Conservation (phyloP, 2,329 filamentous ascomycete species). For the Macroventuria anomochaeta region DNA sequence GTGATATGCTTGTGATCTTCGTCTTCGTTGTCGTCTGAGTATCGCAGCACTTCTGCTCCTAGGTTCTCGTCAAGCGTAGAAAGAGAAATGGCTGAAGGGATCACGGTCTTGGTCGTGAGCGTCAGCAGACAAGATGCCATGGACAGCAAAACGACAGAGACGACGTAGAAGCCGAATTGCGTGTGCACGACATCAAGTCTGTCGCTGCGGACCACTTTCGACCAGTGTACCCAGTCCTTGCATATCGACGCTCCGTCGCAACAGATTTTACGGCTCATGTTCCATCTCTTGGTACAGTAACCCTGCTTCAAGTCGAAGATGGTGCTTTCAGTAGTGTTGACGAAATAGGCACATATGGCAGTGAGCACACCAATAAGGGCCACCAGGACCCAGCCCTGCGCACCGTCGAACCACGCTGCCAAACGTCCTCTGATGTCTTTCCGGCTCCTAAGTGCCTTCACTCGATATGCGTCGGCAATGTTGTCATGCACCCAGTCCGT, state of each 20-base stretch:
- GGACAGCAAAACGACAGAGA: constrained; percentile 73
- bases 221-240: constrained; percentile 69
- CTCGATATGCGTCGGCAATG: constrained; percentile 89
- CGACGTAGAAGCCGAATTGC: constrained; percentile 79
- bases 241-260: constrained; percentile 64
- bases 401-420: constrained; percentile 78
- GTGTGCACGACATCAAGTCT: constrained; percentile 62
- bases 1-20: constrained; percentile 50
- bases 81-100: constrained; percentile 85
- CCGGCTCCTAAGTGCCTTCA: constrained; percentile 79
- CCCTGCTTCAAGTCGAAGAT: constrained; percentile 93
- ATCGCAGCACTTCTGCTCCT: constrained; percentile 62
- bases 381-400: constrained; percentile 93
- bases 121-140: constrained; percentile 78
- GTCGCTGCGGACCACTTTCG: constrained; percentile 62
- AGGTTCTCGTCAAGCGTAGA: constrained; percentile 93
- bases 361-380: constrained; percentile 87
- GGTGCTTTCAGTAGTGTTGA: constrained; percentile 83
- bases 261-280: constrained; percentile 72
- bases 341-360: constrained; percentile 83
- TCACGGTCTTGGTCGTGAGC: constrained; percentile 88
- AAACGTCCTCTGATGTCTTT: constrained; percentile 86
- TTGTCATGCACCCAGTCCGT: constrained; percentile 99
- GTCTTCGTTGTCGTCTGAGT: constrained; percentile 54
- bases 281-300: constrained; percentile 76